Conservation (phyloP, 306 rosid genomes). For the Luffa acutangula region DNA sequence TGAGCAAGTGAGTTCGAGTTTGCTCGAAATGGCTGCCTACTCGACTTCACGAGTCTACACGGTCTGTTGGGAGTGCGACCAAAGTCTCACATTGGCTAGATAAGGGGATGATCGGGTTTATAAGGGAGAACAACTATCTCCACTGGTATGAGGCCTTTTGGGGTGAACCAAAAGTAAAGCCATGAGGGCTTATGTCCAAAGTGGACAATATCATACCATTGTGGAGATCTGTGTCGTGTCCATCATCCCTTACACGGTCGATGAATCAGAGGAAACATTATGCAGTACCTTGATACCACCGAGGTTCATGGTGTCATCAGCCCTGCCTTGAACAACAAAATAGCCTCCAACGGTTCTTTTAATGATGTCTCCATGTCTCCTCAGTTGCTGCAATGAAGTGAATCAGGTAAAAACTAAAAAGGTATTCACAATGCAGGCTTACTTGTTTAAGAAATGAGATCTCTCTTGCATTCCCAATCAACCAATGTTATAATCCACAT, state of each 20-base stretch:
- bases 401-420: constrained; percentile 8
- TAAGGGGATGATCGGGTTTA: no score
- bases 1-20: background rate
- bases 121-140: no score
- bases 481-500: background rate
- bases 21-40: background rate
- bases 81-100: no score
- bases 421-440: background rate
- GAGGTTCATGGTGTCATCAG: constrained; percentile 93
- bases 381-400: constrained; percentile 38
- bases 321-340: constrained; percentile 66
- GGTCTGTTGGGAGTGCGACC: no score
- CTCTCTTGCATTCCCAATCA: background rate
- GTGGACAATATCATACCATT: no score
- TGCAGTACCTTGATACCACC: constrained; percentile 82
- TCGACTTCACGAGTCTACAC: background rate
- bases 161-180: no score
- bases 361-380: constrained; percentile 85
- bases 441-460: background rate
- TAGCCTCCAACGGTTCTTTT: constrained; percentile 61
- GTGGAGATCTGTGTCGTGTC: no score
- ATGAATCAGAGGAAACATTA: background rate
- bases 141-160: no score
- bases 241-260: no score
- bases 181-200: no score